Evolutionary conservation across 257 asterid genomes (phyloP).

Genomic region (Nicotiana otophora): DNA sequence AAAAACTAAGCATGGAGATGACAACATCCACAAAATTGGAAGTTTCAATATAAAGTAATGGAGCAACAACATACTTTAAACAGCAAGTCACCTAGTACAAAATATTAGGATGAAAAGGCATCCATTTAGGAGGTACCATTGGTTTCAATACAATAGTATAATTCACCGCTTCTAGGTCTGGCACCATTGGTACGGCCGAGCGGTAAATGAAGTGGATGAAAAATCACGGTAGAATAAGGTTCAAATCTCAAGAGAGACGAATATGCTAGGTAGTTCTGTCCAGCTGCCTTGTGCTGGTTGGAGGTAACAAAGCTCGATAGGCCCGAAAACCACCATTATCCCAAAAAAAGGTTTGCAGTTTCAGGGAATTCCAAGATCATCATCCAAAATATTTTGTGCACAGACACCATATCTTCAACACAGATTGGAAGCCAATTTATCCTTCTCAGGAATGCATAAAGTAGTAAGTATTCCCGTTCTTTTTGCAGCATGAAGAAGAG

Average conservation of each 20-base stretch:
- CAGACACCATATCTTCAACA: background rate
- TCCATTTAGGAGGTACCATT: too few relatives aligned
- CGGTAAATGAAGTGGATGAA: background rate
- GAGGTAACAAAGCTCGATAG: background rate
- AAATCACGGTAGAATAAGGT: background rate
- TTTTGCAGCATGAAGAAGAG: slow-evolving; percentile 5
- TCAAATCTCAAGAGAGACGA: background rate
- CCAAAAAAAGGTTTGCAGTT: background rate
- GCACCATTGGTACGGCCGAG: background rate
- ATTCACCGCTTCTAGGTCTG: background rate
- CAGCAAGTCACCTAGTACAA: background rate
- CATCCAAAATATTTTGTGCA: background rate
- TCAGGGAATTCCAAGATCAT: background rate
- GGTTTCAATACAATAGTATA: background rate
- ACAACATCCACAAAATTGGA: background rate
- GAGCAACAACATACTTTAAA: background rate
- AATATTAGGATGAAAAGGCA: background rate
- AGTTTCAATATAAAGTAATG: background rate
- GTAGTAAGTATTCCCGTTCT: background rate
- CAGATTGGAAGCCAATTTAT: background rate
- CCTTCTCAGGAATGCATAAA: background rate
- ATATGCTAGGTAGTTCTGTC: background rate
- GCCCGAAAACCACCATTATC: background rate
- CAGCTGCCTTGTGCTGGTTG: background rate
- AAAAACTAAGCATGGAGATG: background rate